Base-by-base conservation (phyloP, 805 yeast genomes). In the Lachancea meyersii region DNA sequence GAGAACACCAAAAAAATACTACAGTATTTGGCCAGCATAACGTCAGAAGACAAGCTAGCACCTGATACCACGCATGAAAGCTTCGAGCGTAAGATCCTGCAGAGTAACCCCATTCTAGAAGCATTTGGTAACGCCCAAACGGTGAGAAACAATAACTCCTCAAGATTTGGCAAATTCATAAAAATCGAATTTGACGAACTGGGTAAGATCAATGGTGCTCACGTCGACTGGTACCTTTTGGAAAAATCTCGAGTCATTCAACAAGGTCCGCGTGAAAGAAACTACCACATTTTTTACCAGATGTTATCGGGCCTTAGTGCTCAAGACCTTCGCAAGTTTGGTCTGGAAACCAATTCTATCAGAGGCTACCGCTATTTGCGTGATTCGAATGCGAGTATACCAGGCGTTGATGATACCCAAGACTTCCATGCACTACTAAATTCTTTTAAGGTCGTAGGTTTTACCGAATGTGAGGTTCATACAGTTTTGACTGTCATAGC, bases 61-160 rank as follows among this genome's bases (percentile, higher is more conserved):
- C 44, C 51, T 1, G 55, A 44, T 23, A 34, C 39, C 17, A 4
- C 31, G 5, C 54, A 65, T 10, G 58, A 68, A 13, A 70, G 74
- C 35, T 83, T 93, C 52, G 97, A 93, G 61, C 74, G 76, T 48
- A 88, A 86, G 60, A 91, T 93, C 40, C 63, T 93, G 24, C 89
- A 86, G 57, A 96, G 97, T 6, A 93, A 93, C 58, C 99, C 98
- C 1, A 87, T 93, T 38, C 65, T 93, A 52, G 99, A 93, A 64
- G 79, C 96, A 24, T 93, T 93, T 63, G 99, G 99, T 53, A 93
- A 93, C 63, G 91, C 99, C 1, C 95, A 91, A 57, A 93, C 99
- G 0, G 86, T 87, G 13, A 77, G 93, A 55, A 93, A 93, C 61
- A 80, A 89, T 61, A 93, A 93, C 63, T 88, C 97, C 3, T 91